phyloP scores from a whole-genome alignment of 805 yeast species.

The Candida insectalens region DNA sequence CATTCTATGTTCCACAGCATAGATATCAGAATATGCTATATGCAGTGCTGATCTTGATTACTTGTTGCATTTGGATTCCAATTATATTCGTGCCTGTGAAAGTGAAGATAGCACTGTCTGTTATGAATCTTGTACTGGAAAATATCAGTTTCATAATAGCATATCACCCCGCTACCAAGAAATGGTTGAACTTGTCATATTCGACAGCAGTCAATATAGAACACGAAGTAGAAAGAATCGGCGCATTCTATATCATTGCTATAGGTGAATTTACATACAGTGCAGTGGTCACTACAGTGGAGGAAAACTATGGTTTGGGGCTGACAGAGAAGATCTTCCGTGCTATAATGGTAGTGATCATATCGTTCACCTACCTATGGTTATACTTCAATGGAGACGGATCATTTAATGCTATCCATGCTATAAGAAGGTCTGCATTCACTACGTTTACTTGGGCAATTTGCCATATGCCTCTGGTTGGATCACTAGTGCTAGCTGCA shows the following conservation, averaged over 20 bases:
- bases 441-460: slow-evolving; percentile 39
- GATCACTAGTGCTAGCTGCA: slow-evolving; percentile 43
- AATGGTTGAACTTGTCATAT: slow-evolving; percentile 29
- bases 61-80: slow-evolving; percentile 37
- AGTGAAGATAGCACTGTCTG: slow-evolving; percentile 36
- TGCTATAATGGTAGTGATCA: slow-evolving; percentile 36
- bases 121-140: slow-evolving; percentile 33
- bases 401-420: slow-evolving; percentile 37
- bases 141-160: slow-evolving; percentile 25
- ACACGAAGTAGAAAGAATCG: slow-evolving; percentile 54
- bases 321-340: slow-evolving; percentile 34
- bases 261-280: slow-evolving; percentile 54
- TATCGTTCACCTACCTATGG: slow-evolving; percentile 41
- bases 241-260: slow-evolving; percentile 52
- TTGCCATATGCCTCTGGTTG: slow-evolving; percentile 42
- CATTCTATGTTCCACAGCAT: slow-evolving; percentile 40
- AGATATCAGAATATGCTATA: slow-evolving; percentile 38
- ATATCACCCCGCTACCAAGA: slow-evolving; percentile 40
- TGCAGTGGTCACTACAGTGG: slow-evolving; percentile 31
- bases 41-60: slow-evolving; percentile 22
- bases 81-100: slow-evolving; percentile 39
- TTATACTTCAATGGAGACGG: slow-evolving; percentile 49
- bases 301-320: slow-evolving; percentile 36
- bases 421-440: slow-evolving; percentile 36
- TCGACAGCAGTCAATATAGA: slow-evolving; percentile 58